Evolutionary conservation across 2,329 filamentous ascomycete species (phyloP), one percentile per base, ranked within the genome.

Genomic region (Fusarium clavum): DNA sequence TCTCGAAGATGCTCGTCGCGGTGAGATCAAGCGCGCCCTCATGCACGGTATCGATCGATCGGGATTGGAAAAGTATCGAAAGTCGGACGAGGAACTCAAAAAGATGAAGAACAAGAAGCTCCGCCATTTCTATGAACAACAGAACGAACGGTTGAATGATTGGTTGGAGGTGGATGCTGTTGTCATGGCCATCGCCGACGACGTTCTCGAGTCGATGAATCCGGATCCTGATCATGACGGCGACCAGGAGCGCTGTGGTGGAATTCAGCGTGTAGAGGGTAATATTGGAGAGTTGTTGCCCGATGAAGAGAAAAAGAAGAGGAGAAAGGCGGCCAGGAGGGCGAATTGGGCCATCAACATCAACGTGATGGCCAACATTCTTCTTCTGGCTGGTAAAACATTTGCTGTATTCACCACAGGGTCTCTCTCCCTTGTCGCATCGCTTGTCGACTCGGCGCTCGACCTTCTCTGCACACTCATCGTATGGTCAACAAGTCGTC

Each of bases 391-490:
- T 7, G 88, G 92, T 52, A 97, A 97, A 78, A 86, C 92, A 27
- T 86, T 89, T 45, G 92, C 94, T 29, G 90, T 93, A n/a, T 79
- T 93, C n/a, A 86, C 93, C 49, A 94, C 93, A 0, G 92, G 89
- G 10, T 94, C 91, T 7, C 86, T 94, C 65, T 94, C 92, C 2
- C 90, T 94, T 5, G 83, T 94, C 25, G 92, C 92, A 6, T 91
- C 88, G 68, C 83, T 94, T 64, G 92, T 94, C 14, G 92, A 94
- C 73, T 92, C 92, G 2, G 88, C 91, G 3, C 85, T 94, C 8
- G 92, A 94, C 77, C 92, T 94, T 72, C 84, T 94, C 46, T 91
- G 88, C 55, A 94, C 92, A 0, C 88, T 90, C 51, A 94, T 94
- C 57, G 90, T 94, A n/a, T 93, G 91, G 89, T 86, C 87, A 10